phyloP scores from a whole-genome alignment of 345 rosid species.

The Tarenaya hassleriana region DNA sequence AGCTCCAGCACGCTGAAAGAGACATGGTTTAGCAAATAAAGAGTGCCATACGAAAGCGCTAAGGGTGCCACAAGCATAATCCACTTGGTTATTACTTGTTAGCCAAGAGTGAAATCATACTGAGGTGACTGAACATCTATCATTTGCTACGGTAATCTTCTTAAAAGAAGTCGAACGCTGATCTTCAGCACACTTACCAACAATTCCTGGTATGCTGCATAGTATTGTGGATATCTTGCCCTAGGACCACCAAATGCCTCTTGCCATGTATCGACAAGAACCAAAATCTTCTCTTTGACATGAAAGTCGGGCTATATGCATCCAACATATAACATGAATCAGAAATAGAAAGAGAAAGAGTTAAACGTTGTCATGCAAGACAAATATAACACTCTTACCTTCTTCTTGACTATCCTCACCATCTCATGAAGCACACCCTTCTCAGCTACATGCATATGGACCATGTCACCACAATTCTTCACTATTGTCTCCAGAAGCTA shows the following conservation, averaged over 20 bases:
- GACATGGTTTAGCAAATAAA: constrained; percentile 13
- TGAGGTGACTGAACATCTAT: constrained; percentile 9
- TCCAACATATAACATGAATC: constrained; percentile 28
- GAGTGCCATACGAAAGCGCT: constrained; percentile 13
- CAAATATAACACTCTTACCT: constrained; percentile 42
- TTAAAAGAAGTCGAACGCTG: constrained; percentile 5
- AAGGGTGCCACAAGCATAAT: neutral
- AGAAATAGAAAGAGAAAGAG: constrained; percentile 18
- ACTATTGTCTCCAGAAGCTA: constrained; percentile 94
- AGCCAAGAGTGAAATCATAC: neutral
- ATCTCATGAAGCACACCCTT: constrained; percentile 90
- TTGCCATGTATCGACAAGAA: constrained; percentile 95
- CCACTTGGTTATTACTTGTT: neutral
- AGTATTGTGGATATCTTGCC: constrained; percentile 98
- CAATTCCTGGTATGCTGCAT: constrained; percentile 93
- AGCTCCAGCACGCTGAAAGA: constrained; percentile 92
- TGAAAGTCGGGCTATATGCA: constrained; percentile 66
- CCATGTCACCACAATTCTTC: constrained; percentile 98
- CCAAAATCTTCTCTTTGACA: constrained; percentile 92
- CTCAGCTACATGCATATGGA: constrained; percentile 99
- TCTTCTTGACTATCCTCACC: constrained; percentile 89
- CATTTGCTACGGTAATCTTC: constrained; percentile 15
- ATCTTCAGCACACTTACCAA: constrained; percentile 51
- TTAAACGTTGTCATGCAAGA: constrained; percentile 13
- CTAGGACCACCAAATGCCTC: constrained; percentile 97